These are phyloP conservation scores for Candida montana DNA, from an alignment of 805 yeast genomes.

Conservation along the genomic window DNA sequence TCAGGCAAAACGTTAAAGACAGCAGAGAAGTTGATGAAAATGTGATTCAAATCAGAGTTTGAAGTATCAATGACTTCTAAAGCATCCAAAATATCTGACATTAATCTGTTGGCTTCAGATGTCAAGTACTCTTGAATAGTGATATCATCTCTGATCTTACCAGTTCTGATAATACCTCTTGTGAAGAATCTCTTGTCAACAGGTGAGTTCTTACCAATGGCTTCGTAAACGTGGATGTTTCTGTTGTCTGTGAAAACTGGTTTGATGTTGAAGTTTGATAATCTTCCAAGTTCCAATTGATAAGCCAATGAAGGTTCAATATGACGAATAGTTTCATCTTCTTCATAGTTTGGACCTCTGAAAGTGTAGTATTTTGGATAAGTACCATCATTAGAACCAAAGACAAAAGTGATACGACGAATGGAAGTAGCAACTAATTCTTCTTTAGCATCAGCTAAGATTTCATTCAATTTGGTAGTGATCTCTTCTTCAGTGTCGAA, in stretches of 20 bases:
- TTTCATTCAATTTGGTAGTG: conserved; percentile 54
- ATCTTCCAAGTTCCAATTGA: conserved; percentile 91
- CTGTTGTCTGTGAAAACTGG: conserved; percentile 96
- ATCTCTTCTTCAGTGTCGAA: conserved; percentile 66
- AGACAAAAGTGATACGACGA: conserved; percentile 89
- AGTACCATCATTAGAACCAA: conserved; percentile 77
- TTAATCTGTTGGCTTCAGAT: conserved; percentile 92
- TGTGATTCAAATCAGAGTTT: conserved; percentile 94
- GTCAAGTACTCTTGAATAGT: conserved; percentile 90
- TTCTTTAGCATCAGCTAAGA: conserved; percentile 61
- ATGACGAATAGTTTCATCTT: conserved; percentile 93
- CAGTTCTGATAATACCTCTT: conserved; percentile 95
- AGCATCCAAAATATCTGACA: conserved; percentile 93
- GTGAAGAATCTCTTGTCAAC: conserved; percentile 94
- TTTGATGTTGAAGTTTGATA: conserved; percentile 90
- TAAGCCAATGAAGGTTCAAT: conserved; percentile 97
- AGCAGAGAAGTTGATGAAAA: conserved; percentile 94
- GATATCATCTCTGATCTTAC: conserved; percentile 88
- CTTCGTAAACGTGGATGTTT: conserved; percentile 96
- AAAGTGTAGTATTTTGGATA: conserved; percentile 96
- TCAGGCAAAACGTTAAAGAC: conserved; percentile 91
- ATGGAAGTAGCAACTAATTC: conserved; percentile 67
- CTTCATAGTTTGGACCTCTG: conserved; percentile 79
- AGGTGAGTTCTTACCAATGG: conserved; percentile 87
- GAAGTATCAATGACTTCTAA: conserved; percentile 91